Conservation (phyloP, 208 protist genomes). For the Trypanosoma cruzi region DNA sequence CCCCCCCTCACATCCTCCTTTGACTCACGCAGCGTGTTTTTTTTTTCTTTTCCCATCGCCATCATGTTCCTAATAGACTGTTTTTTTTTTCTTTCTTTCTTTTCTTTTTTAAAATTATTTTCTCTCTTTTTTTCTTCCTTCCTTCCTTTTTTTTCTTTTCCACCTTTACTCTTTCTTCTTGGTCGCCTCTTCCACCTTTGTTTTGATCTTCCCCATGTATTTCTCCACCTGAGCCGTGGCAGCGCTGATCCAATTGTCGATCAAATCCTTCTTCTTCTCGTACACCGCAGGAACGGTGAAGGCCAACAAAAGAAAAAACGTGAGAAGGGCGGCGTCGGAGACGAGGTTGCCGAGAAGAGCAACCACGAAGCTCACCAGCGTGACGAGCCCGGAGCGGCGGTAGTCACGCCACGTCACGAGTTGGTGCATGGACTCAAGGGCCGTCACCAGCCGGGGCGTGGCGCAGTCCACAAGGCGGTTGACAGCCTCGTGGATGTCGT, state of each 20-base stretch:
- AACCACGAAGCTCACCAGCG: conserved; percentile 42
- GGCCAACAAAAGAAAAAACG: conserved; percentile 35
- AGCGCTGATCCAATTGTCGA: conserved; percentile 45
- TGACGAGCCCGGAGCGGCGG: conserved; percentile 44
- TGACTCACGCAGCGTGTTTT: neutral
- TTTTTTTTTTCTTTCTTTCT: neutral
- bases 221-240: conserved; percentile 37
- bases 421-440: conserved; percentile 29
- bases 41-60: neutral
- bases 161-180: conserved; percentile 34
- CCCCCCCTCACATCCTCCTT: too few species aligned
- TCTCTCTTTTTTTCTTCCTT: conserved; percentile 20
- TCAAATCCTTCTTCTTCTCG: conserved; percentile 69
- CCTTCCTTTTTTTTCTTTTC: neutral
- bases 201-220: conserved; percentile 48
- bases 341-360: conserved; percentile 77
- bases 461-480: conserved; percentile 53
- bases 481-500: conserved; percentile 50
- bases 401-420: conserved; percentile 73
- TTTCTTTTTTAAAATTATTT: conserved; percentile 23
- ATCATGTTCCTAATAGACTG: too few species aligned
- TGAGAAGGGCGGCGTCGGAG: conserved; percentile 59
- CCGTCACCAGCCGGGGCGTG: conserved; percentile 39
- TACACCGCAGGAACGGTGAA: conserved; percentile 71
- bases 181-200: conserved; percentile 32